These are phyloP conservation scores for Mycosphaerelloides madeirae DNA, from an alignment of 2,329 filamentous ascomycete genomes.

Conservation along the genomic window DNA sequence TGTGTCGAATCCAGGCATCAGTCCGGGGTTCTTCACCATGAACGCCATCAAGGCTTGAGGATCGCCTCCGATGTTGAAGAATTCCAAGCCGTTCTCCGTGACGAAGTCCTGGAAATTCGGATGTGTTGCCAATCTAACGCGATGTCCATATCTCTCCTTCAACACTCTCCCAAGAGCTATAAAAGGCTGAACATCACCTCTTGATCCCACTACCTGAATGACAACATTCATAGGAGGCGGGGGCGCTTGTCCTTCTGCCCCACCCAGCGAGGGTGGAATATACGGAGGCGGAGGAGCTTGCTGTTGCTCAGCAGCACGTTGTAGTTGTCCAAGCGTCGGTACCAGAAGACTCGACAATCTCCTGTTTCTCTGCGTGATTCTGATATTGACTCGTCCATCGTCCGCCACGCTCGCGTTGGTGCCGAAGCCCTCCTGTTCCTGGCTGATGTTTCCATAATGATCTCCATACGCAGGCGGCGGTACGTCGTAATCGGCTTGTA, in stretches of 20 bases:
- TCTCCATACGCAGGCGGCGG: slow-evolving; percentile 40
- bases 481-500: slow-evolving; percentile 18
- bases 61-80: slow-evolving; percentile 50
- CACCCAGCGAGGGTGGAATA: slow-evolving; percentile 67
- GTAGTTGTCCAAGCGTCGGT: slow-evolving; percentile 57
- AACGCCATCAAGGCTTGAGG: slow-evolving; percentile 60
- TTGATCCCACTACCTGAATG: slow-evolving; percentile 46
- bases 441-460: slow-evolving; percentile 34
- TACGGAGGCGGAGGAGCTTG: slow-evolving; percentile 57
- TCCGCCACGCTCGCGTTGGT: slow-evolving; percentile 44
- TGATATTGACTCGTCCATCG: slow-evolving; percentile 75
- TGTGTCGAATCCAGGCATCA: slow-evolving; percentile 78
- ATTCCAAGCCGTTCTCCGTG: slow-evolving; percentile 46
- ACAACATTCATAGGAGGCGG: slow-evolving; percentile 47
- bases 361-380: slow-evolving; percentile 66
- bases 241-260: slow-evolving; percentile 54
- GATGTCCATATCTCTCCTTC: slow-evolving; percentile 45
- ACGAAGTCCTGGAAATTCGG: slow-evolving; percentile 48
- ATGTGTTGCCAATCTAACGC: slow-evolving; percentile 47
- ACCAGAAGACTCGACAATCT: slow-evolving; percentile 63
- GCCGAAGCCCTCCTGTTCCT: slow-evolving; percentile 37
- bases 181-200: slow-evolving; percentile 50
- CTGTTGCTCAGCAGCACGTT: slow-evolving; percentile 47
- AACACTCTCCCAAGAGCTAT: slow-evolving; percentile 47
- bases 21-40: slow-evolving; percentile 83